Evolutionary conservation across 192 early-diverging fungal genomes (phyloP).

Genomic region (Pecoramyces ruminantium): DNA sequence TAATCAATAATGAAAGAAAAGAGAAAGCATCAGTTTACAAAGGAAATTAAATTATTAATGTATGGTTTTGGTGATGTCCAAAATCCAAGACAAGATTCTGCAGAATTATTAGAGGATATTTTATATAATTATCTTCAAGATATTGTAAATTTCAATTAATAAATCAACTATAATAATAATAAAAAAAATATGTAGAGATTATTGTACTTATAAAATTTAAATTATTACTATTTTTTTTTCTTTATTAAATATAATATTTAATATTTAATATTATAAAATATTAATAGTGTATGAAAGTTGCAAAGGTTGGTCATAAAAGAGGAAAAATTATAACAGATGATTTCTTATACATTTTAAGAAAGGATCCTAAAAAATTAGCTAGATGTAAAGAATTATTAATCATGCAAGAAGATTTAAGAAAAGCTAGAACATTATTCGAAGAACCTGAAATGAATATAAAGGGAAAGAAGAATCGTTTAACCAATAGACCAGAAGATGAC

Average conservation of each 20-base stretch:
- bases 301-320: constrained; percentile 23
- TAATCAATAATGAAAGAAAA: not conserved
- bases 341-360: constrained; percentile 53
- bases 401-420: constrained; percentile 56
- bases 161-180: too few species aligned
- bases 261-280: too few species aligned
- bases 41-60: constrained; percentile 45
- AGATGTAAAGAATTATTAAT: constrained; percentile 67
- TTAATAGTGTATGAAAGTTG: constrained; percentile 31
- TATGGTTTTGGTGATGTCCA: constrained; percentile 74
- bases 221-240: not conserved
- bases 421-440: constrained; percentile 38
- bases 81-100: constrained; percentile 54
- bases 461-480: not conserved
- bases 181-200: too few species aligned
- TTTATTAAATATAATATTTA: not conserved
- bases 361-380: constrained; percentile 66
- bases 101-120: constrained; percentile 68
- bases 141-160: constrained; percentile 47
- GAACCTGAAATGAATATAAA: constrained; percentile 5
- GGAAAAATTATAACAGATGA: constrained; percentile 54
- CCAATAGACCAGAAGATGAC: not conserved
- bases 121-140: constrained; percentile 60
- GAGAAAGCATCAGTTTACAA: constrained; percentile 1
- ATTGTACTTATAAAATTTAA: not conserved